phyloP scores from a whole-genome alignment of 352 stramenopile genomes.

The Pythium insidiosum region DNA sequence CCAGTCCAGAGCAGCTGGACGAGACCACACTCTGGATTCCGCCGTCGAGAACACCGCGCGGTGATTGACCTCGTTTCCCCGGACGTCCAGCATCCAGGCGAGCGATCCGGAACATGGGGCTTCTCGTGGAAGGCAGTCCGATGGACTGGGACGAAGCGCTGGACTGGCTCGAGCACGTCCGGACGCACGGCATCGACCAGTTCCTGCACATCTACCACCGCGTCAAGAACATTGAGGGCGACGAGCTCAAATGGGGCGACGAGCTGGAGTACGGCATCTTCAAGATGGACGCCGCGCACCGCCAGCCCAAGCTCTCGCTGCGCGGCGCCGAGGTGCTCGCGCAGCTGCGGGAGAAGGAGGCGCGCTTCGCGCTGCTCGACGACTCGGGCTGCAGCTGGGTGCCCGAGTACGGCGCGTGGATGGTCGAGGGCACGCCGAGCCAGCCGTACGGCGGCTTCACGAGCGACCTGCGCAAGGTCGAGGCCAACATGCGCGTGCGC shows the following conservation, averaged over 20 bases:
- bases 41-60: too few relatives aligned
- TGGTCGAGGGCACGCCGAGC: constrained; percentile 97
- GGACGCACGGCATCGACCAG: constrained; percentile 93
- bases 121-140: constrained; percentile 90
- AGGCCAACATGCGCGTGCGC: constrained; percentile 97
- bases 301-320: constrained; percentile 87
- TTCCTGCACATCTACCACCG: constrained; percentile 96
- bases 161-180: constrained; percentile 94
- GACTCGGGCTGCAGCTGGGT: constrained; percentile 96
- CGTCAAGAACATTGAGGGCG: constrained; percentile 92
- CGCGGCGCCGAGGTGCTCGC: constrained; percentile 93
- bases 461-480: constrained; percentile 93
- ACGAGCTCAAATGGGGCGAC: constrained; percentile 97
- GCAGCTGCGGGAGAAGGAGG: constrained; percentile 89
- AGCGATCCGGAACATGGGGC: too few relatives aligned
- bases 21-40: too few relatives aligned
- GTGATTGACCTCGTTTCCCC: too few relatives aligned
- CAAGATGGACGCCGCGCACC: constrained; percentile 83
- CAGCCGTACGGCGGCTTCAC: constrained; percentile 94
- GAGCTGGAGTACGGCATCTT: constrained; percentile 99
- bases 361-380: constrained; percentile 30
- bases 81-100: too few relatives aligned
- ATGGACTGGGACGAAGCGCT: constrained; percentile 94
- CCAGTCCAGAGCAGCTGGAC: too few relatives aligned
- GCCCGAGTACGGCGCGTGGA: constrained; percentile 99